phyloP scores from a whole-genome alignment of 2,329 filamentous ascomycete genomes.

The Pseudogymnoascus sp. region DNA sequence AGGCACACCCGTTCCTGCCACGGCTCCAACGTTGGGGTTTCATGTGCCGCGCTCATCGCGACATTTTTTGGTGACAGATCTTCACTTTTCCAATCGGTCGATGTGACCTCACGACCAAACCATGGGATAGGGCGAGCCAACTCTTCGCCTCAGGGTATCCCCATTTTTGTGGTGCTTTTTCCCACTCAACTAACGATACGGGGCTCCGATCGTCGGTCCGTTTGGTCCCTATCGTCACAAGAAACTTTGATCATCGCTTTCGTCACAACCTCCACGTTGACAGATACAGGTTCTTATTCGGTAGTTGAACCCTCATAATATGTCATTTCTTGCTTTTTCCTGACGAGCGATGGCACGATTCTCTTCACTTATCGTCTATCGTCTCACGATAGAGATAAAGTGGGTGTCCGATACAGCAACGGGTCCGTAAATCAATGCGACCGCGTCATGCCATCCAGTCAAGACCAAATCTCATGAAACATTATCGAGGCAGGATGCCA shows the following conservation, averaged over 20 bases:
- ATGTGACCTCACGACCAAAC: not conserved
- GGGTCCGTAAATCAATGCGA: not conserved
- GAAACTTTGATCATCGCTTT: not conserved
- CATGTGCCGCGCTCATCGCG: conserved; percentile 5
- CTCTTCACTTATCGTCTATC: conserved; percentile 2
- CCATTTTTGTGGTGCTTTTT: conserved; percentile 3
- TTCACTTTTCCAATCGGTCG: not conserved
- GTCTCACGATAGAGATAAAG: conserved; percentile 1
- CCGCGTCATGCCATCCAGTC: not conserved
- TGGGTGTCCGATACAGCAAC: not conserved
- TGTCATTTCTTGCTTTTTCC: conserved; percentile 3
- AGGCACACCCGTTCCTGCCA: not conserved
- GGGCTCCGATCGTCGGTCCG: conserved; percentile 1
- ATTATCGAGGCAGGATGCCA: not conserved
- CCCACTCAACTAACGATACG: not conserved
- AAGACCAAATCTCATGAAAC: not conserved
- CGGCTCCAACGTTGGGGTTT: not conserved
- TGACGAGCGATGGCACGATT: not conserved
- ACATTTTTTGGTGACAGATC: conserved; percentile 2
- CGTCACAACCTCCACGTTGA: conserved; percentile 3
- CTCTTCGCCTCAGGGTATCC: not conserved
- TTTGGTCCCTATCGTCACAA: conserved; percentile 1
- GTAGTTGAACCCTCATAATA: conserved; percentile 2
- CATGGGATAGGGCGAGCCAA: not conserved
- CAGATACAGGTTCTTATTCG: conserved; percentile 1